These are phyloP conservation scores for Funneliformis geosporum DNA, from an alignment of 192 early-diverging fungal genomes.

Conservation along the genomic window DNA sequence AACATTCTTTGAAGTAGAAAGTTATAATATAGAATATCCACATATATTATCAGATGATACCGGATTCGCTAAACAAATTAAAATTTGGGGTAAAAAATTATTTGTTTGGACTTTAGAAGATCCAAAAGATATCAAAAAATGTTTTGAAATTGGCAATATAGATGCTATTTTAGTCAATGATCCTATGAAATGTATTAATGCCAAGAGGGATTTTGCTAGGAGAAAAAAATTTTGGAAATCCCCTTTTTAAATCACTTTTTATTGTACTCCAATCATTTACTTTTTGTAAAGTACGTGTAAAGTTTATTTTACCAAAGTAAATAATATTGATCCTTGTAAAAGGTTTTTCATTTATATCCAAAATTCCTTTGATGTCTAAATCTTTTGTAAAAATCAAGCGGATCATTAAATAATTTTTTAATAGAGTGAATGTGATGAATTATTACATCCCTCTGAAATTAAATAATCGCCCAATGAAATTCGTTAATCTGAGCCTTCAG, in stretches of 20 bases:
- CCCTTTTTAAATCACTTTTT: background rate
- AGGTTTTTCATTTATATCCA: too few species aligned
- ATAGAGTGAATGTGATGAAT: too few species aligned
- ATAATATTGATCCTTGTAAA: too few species aligned
- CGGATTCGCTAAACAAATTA: constrained; percentile 37
- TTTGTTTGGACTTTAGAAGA: constrained; percentile 48
- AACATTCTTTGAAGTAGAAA: constrained; percentile 39
- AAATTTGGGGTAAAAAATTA: constrained; percentile 36
- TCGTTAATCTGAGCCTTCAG: too few species aligned
- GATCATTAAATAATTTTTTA: too few species aligned
- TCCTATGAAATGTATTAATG: constrained; percentile 32
- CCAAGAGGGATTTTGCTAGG: background rate
- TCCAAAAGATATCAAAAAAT: constrained; percentile 34
- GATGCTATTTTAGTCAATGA: constrained; percentile 46
- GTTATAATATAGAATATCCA: constrained; percentile 37
- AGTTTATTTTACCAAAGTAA: background rate
- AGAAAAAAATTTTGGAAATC: background rate
- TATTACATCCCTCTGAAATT: too few species aligned
- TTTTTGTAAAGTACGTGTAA: background rate
- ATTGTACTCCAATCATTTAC: too few species aligned
- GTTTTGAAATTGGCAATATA: constrained; percentile 31
- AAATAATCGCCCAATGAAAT: too few species aligned
- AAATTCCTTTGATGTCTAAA: too few species aligned
- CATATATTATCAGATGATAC: constrained; percentile 34
- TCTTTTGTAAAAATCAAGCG: too few species aligned